A percentile compares a stretch with the other conserved stretches of the same genome.
These are phyloP conservation scores for Hymenoscyphus fructigenus DNA, from an alignment of 2,329 filamentous ascomycete genomes.

Conservation along the genomic window DNA sequence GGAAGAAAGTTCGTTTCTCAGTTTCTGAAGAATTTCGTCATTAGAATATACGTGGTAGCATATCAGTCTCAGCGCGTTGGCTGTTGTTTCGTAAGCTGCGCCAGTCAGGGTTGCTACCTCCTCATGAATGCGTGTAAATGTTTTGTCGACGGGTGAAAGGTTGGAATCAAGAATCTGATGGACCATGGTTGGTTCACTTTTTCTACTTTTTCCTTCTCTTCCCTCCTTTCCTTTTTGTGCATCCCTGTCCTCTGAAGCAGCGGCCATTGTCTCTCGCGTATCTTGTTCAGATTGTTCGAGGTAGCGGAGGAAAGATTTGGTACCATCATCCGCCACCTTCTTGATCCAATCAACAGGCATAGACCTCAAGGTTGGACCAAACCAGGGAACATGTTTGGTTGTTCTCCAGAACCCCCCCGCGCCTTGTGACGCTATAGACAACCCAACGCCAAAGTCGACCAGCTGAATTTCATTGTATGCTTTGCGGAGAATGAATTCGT, in stretches of 20 bases:
- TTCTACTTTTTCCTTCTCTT: not conserved
- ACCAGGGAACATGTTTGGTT: not conserved
- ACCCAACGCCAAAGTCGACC: not conserved
- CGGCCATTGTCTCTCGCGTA: not conserved
- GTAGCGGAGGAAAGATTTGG: not conserved
- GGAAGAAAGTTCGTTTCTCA: not conserved
- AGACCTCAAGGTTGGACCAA: not conserved
- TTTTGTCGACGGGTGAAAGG: not conserved
- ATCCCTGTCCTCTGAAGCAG: not conserved
- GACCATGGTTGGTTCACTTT: not conserved
- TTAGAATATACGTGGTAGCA: not conserved
- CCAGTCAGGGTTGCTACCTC: not conserved
- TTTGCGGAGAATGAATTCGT: slow-evolving; percentile 3
- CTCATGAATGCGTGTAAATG: not conserved
- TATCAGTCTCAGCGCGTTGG: not conserved
- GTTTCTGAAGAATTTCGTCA: not conserved
- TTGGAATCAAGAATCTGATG: not conserved
- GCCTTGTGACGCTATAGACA: not conserved
- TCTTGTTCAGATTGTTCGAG: not conserved
- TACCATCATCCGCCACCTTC: not conserved
- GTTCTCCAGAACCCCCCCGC: not conserved
- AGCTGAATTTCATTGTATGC: not conserved
- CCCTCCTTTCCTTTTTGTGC: not conserved
- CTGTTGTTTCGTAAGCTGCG: not conserved
- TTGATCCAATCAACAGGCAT: not conserved